Percentiles rank a stretch among this genome's conserved stretches.
phyloP scores from a whole-genome alignment of 2,329 filamentous ascomycete genomes.

The Fusarium mundagurra region DNA sequence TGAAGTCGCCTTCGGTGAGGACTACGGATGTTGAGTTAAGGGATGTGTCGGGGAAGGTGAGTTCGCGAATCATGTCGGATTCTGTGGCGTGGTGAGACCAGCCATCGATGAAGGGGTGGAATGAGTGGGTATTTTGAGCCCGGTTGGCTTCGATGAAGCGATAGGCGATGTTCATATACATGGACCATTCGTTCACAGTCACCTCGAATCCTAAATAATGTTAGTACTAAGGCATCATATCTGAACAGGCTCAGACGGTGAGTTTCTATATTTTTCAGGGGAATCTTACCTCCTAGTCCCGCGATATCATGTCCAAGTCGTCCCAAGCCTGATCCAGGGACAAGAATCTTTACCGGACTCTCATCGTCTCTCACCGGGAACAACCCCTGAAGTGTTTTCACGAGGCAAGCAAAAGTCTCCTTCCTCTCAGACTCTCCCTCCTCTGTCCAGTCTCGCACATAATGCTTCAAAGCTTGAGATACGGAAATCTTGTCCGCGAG shows the following conservation, averaged over 20 bases:
- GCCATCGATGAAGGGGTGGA: slow-evolving; percentile 65
- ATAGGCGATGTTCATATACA: slow-evolving; percentile 66
- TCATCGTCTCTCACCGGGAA: slow-evolving; percentile 41
- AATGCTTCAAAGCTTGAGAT: slow-evolving; percentile 65
- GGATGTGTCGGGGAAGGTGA: slow-evolving; percentile 56
- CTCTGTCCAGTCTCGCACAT: slow-evolving; percentile 65
- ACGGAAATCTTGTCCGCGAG: slow-evolving; percentile 59
- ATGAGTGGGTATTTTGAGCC: slow-evolving; percentile 33
- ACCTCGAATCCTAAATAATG: slow-evolving; percentile 56
- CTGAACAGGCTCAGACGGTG: neutral
- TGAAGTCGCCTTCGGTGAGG: slow-evolving; percentile 67
- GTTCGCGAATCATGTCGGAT: slow-evolving; percentile 55
- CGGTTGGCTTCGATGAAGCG: slow-evolving; percentile 55
- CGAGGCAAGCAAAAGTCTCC: slow-evolving; percentile 53
- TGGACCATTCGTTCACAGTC: slow-evolving; percentile 66
- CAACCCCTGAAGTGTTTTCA: slow-evolving; percentile 45
- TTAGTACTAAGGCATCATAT: neutral
- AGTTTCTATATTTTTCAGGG: neutral
- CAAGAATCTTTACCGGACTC: slow-evolving; percentile 50
- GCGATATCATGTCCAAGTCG: slow-evolving; percentile 63
- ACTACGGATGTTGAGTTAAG: slow-evolving; percentile 52
- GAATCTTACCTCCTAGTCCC: slow-evolving; percentile 48
- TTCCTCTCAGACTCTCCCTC: slow-evolving; percentile 59
- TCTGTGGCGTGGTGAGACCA: slow-evolving; percentile 65
- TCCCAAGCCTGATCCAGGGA: slow-evolving; percentile 64